Base-by-base conservation (phyloP, 345 rosid species). In the Pseudoturritis turrita region DNA sequence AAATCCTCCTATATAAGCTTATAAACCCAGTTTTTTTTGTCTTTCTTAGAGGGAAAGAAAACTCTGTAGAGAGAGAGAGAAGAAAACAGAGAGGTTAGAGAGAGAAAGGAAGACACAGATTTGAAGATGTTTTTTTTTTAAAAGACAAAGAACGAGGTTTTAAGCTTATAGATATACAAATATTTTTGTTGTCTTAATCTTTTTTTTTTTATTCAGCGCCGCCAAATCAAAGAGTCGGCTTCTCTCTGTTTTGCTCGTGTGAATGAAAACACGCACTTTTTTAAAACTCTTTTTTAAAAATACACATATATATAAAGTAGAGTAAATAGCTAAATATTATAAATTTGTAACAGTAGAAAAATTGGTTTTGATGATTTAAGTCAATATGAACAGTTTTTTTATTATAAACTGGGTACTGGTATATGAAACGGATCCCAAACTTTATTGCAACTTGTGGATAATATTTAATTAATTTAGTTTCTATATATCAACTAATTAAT, bases 41-140 rank as follows among this genome's bases (percentile, higher is more conserved):
- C n/a, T n/a, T 62, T 37, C 79, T 76, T 76, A 31, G 60, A 62
- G 65, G 59, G 71, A 76, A 76, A 76, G 79, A 76, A 69, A 76
- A n/a, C 79, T 70, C 75, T 69, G 71, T 18, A 70, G 61, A 55
- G 39, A 68, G 55, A 68, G 68, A 59, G 28, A 40, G 6, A 15
- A 0, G 10, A 41, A 40, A 54, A 28, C 61, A 67, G 43, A 40
- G 72, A 63, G 13, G 36, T 19, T 9, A 40, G 21, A 66, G 28
- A 18, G 12, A 71, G 37, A 64, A 18, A 73, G 15, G 60, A 41
- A 65, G 60, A 62, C 52, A 68, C 64, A 65, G 53, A 23, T 41
- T 49, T 58, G n/a, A 8, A 12, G 25, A 65, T 55, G 77, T 55
- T 65, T 43, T 45, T 54, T n/a, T 35, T 10, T 31, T 26, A 23